Conservation (phyloP, 2,329 filamentous ascomycete genomes). For the Trichoderma guizhouense region DNA sequence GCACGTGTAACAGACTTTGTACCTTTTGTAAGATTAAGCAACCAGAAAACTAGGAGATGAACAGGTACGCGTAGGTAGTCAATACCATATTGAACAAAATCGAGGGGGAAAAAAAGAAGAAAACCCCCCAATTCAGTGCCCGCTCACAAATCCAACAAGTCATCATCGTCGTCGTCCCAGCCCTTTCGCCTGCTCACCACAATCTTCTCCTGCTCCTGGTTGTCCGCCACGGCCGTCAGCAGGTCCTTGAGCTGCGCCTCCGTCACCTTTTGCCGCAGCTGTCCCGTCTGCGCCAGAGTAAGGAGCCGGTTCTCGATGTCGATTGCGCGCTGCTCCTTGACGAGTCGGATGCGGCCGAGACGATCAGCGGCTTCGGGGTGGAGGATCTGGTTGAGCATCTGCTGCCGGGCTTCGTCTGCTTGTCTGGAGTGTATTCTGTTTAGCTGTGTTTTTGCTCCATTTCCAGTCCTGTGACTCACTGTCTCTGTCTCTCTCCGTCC, state of each 20-base stretch:
- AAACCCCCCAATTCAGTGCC: neutral
- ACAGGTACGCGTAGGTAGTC: neutral
- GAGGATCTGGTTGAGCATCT: constrained; percentile 87
- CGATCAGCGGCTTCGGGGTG: constrained; percentile 91
- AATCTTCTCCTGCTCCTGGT: constrained; percentile 76
- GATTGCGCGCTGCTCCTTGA: constrained; percentile 85
- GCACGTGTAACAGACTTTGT: neutral
- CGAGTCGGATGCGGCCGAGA: constrained; percentile 87
- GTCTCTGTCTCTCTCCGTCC: constrained; percentile 59
- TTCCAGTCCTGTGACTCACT: constrained; percentile 27
- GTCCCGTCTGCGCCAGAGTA: constrained; percentile 82
- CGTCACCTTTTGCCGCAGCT: constrained; percentile 81
- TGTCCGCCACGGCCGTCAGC: constrained; percentile 78
- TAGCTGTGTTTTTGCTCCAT: neutral
- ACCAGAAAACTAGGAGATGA: neutral
- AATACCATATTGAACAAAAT: neutral
- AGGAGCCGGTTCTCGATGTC: constrained; percentile 93
- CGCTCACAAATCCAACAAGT: constrained; percentile 60
- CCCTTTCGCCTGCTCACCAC: constrained; percentile 80
- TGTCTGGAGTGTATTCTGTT: constrained; percentile 32
- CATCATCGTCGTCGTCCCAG: constrained; percentile 81
- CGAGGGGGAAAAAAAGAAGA: neutral
- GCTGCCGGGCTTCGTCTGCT: constrained; percentile 66
- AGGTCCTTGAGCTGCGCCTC: constrained; percentile 93
- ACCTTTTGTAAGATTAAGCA: neutral